Evolutionary conservation across 2,329 filamentous ascomycete species (phyloP).

Genomic region (Colletotrichum sublineola): DNA sequence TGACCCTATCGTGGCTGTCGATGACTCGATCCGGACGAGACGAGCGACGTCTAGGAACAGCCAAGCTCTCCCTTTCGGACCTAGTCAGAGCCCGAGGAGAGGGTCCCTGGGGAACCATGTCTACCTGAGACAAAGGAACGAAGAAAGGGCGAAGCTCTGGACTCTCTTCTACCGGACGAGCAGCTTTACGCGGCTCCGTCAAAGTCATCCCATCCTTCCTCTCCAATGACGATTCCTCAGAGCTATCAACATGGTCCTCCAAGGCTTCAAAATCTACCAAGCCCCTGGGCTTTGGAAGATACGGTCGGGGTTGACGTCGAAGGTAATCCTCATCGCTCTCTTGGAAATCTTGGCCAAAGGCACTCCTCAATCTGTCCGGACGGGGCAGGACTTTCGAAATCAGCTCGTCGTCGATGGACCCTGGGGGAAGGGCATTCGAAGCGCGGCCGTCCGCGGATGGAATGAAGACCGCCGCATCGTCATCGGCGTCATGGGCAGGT

Average conservation of each 20-base stretch:
- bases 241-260: constrained; percentile 1
- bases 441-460: constrained; percentile 22
- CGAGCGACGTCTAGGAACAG: constrained; percentile 13
- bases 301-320: constrained; percentile 13
- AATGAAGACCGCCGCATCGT: constrained; percentile 19
- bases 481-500: constrained; percentile 27
- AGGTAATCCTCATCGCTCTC: constrained; percentile 12
- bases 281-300: constrained; percentile 23
- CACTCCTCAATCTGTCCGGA: constrained; percentile 16
- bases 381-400: constrained; percentile 29
- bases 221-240: background rate
- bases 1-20: constrained; percentile 14
- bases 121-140: constrained; percentile 27
- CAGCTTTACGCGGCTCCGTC: background rate
- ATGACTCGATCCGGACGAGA: constrained; percentile 25
- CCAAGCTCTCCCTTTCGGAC: constrained; percentile 2
- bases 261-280: background rate
- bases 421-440: constrained; percentile 21
- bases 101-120: constrained; percentile 2
- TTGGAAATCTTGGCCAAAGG: constrained; percentile 13
- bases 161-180: constrained; percentile 10
- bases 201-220: background rate
- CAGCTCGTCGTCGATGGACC: constrained; percentile 34
- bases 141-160: background rate
- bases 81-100: background rate